These are phyloP conservation scores for Clavispora fructus DNA, from an alignment of 805 yeast species.

Conservation along the genomic window DNA sequence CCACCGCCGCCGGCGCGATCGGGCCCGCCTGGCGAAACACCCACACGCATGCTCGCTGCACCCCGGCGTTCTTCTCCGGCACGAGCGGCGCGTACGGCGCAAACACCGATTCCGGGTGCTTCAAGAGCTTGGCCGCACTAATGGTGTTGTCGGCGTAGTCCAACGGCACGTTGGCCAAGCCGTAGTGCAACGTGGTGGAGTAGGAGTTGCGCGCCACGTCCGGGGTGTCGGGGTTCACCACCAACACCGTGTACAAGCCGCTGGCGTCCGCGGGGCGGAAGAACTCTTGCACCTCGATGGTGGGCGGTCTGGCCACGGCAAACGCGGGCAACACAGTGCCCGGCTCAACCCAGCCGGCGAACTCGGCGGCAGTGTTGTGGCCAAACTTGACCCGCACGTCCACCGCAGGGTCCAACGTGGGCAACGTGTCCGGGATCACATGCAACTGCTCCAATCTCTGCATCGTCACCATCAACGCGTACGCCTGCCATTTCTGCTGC, in stretches of 20 bases:
- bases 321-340: conserved; percentile 70
- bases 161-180: conserved; percentile 61
- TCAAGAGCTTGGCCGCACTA: conserved; percentile 36
- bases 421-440: conserved; percentile 90
- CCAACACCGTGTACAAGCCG: conserved; percentile 65
- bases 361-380: conserved; percentile 48
- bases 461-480: conserved; percentile 74
- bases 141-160: conserved; percentile 54
- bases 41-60: conserved; percentile 85
- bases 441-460: conserved; percentile 83
- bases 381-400: conserved; percentile 75
- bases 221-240: conserved; percentile 92
- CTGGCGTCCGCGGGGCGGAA: conserved; percentile 36
- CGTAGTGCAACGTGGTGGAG: conserved; percentile 72
- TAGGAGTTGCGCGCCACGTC: conserved; percentile 64
- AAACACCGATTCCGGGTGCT: conserved; percentile 31
- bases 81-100: conserved; percentile 71
- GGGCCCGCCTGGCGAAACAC: conserved; percentile 65
- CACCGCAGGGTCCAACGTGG: conserved; percentile 77
- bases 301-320: conserved; percentile 74
- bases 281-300: conserved; percentile 69
- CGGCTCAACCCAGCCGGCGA: conserved; percentile 70
- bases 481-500: conserved; percentile 64
- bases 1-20: conserved; percentile 15
- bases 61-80: conserved; percentile 83